Evolutionary conservation across 2,329 filamentous ascomycete genomes (phyloP), one percentile per base, ranked within the genome.

Genomic region (Mariannaea sp.): DNA sequence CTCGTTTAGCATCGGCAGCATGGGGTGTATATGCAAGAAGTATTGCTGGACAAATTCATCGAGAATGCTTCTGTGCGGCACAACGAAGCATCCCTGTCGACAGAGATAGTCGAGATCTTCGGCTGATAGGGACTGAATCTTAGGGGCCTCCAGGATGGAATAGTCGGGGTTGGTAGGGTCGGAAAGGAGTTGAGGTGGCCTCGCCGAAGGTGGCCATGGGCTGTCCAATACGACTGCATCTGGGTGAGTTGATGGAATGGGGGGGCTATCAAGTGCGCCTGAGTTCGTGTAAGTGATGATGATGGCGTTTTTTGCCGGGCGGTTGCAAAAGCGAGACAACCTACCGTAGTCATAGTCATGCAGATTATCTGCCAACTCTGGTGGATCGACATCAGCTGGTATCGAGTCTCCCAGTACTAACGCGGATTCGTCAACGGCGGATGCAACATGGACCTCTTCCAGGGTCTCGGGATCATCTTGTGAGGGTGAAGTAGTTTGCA

Each of bases 1-100:
- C 13, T 65, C 63, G 5, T 65, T 65, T 1, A 68, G 8, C 0
- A 68, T 43, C 1, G 66, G 66, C 13, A 68, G 59, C 60, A 68
- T 62, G 2, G 66, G 66, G 33, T 68, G 66, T 0, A 68, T 61
- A n/a, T 68, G 64, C 0, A 64, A 17, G 8, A 68, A 68, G 51
- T 68, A 68, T 24, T 67, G 62, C 8, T 58, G 32, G 8, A 68
- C 22, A 22, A 68, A 67, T 24, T 68, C 64, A 32, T 68, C 59
- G 2, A 68, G 54, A 4, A 58, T 59, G 0, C 46, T 56, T 24
- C 64, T 43, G 13, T 64, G 61, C 0, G 65, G 65, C 0, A 68
- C 64, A 0, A 67, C 49, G 19, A 68, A 68, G 16, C 65, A 68
- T 2, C 65, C 65, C 22, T 68, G 64, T 13, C 49, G 55, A 16